Evolutionary conservation across 108 stramenopile genomes (phyloP).

Genomic region (Phaeodactylum tricornutum): DNA sequence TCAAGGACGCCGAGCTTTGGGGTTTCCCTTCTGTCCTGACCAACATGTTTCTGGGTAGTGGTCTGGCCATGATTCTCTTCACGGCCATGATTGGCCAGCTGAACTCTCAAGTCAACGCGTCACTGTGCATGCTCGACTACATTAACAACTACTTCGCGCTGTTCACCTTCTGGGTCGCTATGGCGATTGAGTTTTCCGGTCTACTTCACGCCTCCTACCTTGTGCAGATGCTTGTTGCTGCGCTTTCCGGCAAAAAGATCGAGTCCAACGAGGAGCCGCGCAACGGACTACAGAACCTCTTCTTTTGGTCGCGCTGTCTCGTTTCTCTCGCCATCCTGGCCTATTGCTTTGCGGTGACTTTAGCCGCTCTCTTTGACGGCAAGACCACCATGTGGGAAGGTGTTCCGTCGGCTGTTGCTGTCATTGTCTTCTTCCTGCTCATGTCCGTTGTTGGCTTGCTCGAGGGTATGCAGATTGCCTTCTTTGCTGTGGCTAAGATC

Average conservation of each 20-base stretch:
- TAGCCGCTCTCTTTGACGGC: constrained; percentile 37
- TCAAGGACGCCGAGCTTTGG: constrained; percentile 31
- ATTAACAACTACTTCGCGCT: constrained; percentile 49
- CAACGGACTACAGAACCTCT: constrained; percentile 13
- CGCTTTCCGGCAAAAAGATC: constrained; percentile 32
- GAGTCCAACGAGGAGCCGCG: constrained; percentile 51
- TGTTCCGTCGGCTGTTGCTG: constrained; percentile 32
- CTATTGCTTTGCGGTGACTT: constrained; percentile 40
- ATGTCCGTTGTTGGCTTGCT: constrained; percentile 67
- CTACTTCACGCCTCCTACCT: constrained; percentile 36
- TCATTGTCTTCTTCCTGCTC: constrained; percentile 63
- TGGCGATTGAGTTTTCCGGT: constrained; percentile 38
- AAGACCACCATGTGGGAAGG: constrained; percentile 52
- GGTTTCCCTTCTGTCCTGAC: constrained; percentile 29
- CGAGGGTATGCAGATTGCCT: constrained; percentile 85
- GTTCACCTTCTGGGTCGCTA: constrained; percentile 39
- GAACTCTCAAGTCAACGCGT: constrained; percentile 47
- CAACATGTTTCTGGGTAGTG: constrained; percentile 37
- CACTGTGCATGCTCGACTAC: constrained; percentile 48
- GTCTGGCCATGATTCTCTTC: constrained; percentile 47
- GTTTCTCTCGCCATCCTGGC: constrained; percentile 29
- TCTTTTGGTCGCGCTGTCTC: constrained; percentile 40
- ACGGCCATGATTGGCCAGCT: constrained; percentile 53
- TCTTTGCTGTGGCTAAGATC: constrained; percentile 68
- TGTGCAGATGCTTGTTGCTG: constrained; percentile 28